Evolutionary conservation across 2,329 filamentous ascomycete species (phyloP), one percentile per base, ranked within the genome.

Genomic region (Fusarium haematococcum): DNA sequence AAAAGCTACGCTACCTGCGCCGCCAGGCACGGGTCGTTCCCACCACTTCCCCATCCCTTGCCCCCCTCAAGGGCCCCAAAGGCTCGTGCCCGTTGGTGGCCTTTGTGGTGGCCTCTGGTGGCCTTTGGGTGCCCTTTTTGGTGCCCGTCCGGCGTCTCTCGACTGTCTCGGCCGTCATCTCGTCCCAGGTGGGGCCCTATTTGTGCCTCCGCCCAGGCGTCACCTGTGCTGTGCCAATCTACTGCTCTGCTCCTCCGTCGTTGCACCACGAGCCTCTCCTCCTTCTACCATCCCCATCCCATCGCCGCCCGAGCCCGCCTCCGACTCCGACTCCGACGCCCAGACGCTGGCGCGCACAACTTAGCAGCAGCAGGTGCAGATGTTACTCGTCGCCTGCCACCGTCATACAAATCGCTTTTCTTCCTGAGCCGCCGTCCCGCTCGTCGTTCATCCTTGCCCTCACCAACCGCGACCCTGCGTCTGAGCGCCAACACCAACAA

Each of bases 171-270:
- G 72, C 79, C 79, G 72, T 77, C 80, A 80, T 80, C 77, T 79
- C 75, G 76, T 78, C 74, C 77, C 72, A 79, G 75, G 79, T 81
- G 79, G 79, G 79, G 78, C 73, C 62, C 61, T 75, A 80, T 76
- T 75, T 77, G 75, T 80, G 73, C 78, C 78, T 76, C 75, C 75
- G 73, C 73, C 75, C 67, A 78, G 75, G 77, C 77, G 77, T 79
- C 77, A 79, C 77, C 77, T 79, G 76, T 79, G 76, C 77, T 79
- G 76, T 79, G 76, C 77, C 77, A 79, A 79, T 78, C 77, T 79
- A 77, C 74, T 79, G 75, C 39, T 43, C 39, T 43, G 39, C 75
- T 79, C 75, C 74, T 79, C 73, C 74, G 65, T 78, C 71, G 77
- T 79, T 79, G 77, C 77, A 79, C 77, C 75, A 79, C 77, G 75